Evolutionary conservation across 192 early-diverging fungal genomes (phyloP).

Genomic region (Rhizoclosmatium globosum): DNA sequence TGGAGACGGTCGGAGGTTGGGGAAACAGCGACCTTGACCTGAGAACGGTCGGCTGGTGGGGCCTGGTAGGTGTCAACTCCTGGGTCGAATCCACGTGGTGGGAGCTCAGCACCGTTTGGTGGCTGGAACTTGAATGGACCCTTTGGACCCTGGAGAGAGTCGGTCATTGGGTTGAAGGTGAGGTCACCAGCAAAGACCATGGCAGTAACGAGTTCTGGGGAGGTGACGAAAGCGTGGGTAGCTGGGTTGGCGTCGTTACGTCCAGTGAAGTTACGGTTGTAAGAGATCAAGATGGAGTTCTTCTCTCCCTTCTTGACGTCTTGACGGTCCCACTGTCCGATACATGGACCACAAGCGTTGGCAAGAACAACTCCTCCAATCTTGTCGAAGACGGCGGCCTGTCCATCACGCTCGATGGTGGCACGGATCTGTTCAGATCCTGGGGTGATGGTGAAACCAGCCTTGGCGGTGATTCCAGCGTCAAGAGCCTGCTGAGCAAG

Average conservation of each 20-base stretch:
- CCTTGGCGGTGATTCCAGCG: conserved; percentile 80
- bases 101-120: conserved; percentile 89
- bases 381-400: conserved; percentile 77
- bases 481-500: conserved; percentile 86
- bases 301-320: conserved; percentile 96
- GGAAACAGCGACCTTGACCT: conserved; percentile 77
- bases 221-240: conserved; percentile 96
- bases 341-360: conserved; percentile 99
- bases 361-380: conserved; percentile 91
- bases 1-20: conserved; percentile 91
- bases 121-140: conserved; percentile 93
- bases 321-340: conserved; percentile 98
- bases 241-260: conserved; percentile 98
- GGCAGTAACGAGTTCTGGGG: conserved; percentile 94
- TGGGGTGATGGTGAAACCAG: conserved; percentile 93
- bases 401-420: conserved; percentile 96
- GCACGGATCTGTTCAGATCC: conserved; percentile 98
- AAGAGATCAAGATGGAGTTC: conserved; percentile 99
- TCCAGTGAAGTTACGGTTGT: conserved; percentile 99
- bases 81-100: conserved; percentile 91
- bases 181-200: conserved; percentile 94
- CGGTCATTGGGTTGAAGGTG: conserved; percentile 93
- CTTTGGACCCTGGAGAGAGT: conserved; percentile 82
- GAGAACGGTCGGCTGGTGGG: conserved; percentile 83
- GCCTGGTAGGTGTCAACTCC: conserved; percentile 96